Base-by-base conservation (phyloP, 257 asterid species). In the Scutellaria baicalensis region DNA sequence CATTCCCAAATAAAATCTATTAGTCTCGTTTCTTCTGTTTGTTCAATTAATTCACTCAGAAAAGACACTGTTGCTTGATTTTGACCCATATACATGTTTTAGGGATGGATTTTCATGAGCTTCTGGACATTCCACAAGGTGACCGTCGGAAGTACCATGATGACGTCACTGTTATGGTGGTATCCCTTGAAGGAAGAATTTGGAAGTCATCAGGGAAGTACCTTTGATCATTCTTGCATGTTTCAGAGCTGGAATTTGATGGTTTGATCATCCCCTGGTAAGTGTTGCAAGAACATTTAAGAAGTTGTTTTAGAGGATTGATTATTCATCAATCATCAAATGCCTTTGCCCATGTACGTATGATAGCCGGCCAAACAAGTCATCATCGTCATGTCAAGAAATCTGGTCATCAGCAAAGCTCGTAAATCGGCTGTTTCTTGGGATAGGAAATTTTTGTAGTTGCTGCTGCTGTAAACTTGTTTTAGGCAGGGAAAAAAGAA, bases 121-220 rank as follows among this genome's bases (percentile, higher is more conserved):
- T 93, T 77, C 82, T 93, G 77, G 98, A 93, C 75, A 93, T 93
- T 70, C 98, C 98, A 43, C 96, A 88, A 73, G 98, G 98, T 17
- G 98, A 93, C 70, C 96, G 98, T 33, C 77, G 98, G 71, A 93
- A 93, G 83, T 93, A 93, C 83, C 97, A 93, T 76, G 97, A 93
- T 14, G 98, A 93, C 67, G 98, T 93, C 45, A 93, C 97, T n/a
- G 98, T 93, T 52, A 93, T 93, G 98, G 96, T 93, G 77, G 86
- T 93, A 73, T 93, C 98, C 18, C 97, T 90, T 11, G 97, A 93
- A 82, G 98, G 96, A 73, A 83, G 96, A 78, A 93, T 93, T 56
- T 90, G 98, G 98, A 93, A 93, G 82, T 88, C 98, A 5, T 93
- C 97, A 1, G 97, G 98, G 58, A 90, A 93, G 82, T 93, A 88